Base-by-base conservation (phyloP, 805 yeast genomes). In the Candida quercuum region DNA sequence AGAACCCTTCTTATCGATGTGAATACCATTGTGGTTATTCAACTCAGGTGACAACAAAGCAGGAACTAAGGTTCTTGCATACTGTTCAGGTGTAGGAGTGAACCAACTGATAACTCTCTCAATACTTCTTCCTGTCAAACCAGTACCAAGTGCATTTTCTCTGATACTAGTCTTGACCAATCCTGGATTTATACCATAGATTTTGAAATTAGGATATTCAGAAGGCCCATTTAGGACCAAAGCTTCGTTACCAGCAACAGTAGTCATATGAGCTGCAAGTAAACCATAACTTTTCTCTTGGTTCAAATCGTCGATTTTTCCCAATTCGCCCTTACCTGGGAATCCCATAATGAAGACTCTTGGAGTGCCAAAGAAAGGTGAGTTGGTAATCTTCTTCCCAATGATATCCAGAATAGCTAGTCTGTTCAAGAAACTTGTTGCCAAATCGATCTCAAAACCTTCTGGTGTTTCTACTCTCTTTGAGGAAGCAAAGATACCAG, bases 231-330 rank as follows among this genome's bases (percentile, higher is more conserved):
- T 49, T 8, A 45, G 28, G 2, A 65, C 67, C 18, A 66, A 40
- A 1, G 64, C 52, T 41, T 66, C 71, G 39, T 66, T 66, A 1
- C 67, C 68, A 3, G 70, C 70, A n/a, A 66, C 69, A 0, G 71
- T 66, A 35, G 51, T 64, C 62, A 58, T 55, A 39, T 66, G 71
- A 3, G 67, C 57, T 7, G 35, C 38, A 24, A 42, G 27, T 10
- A 51, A 49, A 9, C 51, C 47, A 45, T 66, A 66, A 1, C 35
- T 38, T 16, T 47, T 40, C 12, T 61, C 66, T 12, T 56, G 53
- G 36, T 66, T 66, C 35, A 64, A 39, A 43, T 66, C 66, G 11
- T 59, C 59, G 21, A 55, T 47, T 8, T 49, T 41, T 9, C 71
- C 71, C 28, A 56, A 10, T 31, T 57, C 39, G 14, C 48, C 50